Conservation (phyloP, 352 stramenopile genomes). For the Globisporangium cystogenes region DNA sequence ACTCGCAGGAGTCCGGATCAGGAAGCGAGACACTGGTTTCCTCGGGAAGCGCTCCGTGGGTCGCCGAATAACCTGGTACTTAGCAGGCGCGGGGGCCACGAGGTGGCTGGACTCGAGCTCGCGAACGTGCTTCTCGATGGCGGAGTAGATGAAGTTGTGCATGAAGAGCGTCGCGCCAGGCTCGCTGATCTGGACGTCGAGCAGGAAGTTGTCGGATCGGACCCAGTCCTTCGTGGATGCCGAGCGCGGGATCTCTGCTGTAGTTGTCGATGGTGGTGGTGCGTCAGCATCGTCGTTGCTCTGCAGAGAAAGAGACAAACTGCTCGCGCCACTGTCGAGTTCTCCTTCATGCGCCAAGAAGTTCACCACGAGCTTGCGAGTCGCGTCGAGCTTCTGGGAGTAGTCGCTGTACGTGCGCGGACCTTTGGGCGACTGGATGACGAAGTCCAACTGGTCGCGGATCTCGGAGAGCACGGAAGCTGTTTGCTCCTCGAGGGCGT, state of each 20-base stretch:
- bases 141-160: constrained; percentile 41
- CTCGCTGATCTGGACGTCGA: constrained; percentile 54
- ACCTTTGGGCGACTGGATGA: constrained; percentile 3
- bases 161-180: constrained; percentile 40
- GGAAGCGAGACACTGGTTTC: constrained; percentile 54
- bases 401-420: constrained; percentile 26
- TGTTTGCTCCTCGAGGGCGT: neutral
- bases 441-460: constrained; percentile 3
- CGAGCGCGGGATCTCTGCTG: neutral
- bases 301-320: neutral
- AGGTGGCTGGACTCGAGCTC: constrained; percentile 64
- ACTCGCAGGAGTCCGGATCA: constrained; percentile 18
- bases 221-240: constrained; percentile 18
- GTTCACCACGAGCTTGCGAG: constrained; percentile 16
- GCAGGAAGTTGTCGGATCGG: constrained; percentile 35
- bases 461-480: neutral
- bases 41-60: constrained; percentile 58
- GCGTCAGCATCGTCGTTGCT: neutral
- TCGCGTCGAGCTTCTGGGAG: constrained; percentile 16
- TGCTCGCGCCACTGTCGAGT: neutral
- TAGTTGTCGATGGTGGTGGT: neutral
- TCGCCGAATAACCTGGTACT: constrained; percentile 74
- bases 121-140: constrained; percentile 58
- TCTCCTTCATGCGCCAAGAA: constrained; percentile 17
- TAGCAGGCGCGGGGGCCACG: constrained; percentile 44